A percentile compares a stretch with the other conserved stretches of the same genome.
Conservation (phyloP, 179 eudicot genomes). For the Silene coronaria region DNA sequence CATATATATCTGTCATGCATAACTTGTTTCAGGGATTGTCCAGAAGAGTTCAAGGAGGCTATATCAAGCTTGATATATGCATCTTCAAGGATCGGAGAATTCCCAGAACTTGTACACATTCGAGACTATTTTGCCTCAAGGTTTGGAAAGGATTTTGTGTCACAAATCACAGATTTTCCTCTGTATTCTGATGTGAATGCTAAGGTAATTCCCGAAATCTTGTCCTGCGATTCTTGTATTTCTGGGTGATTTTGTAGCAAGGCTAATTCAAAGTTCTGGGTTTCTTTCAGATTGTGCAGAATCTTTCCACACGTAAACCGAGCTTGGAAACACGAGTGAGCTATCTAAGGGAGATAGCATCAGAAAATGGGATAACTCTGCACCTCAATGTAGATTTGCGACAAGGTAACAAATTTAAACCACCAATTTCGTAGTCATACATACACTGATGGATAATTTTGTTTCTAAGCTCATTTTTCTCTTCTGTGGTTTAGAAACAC, state of each 20-base stretch:
- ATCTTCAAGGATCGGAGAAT: constrained; percentile 61
- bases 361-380: constrained; percentile 35
- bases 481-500: constrained; percentile 8
- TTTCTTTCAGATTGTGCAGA: constrained; percentile 37
- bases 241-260: background rate
- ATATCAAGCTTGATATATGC: constrained; percentile 56
- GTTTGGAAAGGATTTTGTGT: constrained; percentile 51
- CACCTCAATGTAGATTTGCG: constrained; percentile 13
- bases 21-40: constrained; percentile 42
- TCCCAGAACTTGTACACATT: constrained; percentile 61
- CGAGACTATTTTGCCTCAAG: constrained; percentile 38
- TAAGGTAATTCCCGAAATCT: constrained; percentile 30
- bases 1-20: background rate
- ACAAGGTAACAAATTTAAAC: background rate
- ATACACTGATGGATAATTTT: constrained; percentile 1
- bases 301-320: constrained; percentile 34
- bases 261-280: background rate
- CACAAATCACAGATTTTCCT: constrained; percentile 42
- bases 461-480: constrained; percentile 3
- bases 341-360: constrained; percentile 42
- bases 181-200: constrained; percentile 45
- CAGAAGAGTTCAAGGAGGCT: constrained; percentile 57
- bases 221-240: background rate
- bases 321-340: constrained; percentile 35
- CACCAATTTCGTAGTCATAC: background rate